Conservation (phyloP, 2,329 filamentous ascomycete genomes). For the Ophiocordyceps camponoti-rufipedis region DNA sequence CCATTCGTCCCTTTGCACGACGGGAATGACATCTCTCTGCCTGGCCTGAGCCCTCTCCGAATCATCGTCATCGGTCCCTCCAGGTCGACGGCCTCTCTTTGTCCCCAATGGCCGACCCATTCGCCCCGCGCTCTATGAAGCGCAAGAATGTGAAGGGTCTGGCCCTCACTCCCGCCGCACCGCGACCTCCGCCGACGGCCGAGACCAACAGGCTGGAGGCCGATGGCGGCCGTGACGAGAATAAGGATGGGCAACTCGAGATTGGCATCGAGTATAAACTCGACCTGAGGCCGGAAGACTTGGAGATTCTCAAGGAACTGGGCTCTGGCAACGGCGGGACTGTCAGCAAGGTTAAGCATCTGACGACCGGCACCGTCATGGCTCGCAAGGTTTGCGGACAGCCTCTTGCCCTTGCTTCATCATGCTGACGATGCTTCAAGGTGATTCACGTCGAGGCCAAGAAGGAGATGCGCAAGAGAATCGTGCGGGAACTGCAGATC, state of each 20-base stretch:
- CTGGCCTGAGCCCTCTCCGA: background rate
- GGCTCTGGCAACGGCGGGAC: constrained; percentile 94
- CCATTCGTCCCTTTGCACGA: background rate
- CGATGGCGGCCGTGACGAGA: constrained; percentile 40
- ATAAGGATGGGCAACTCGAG: constrained; percentile 51
- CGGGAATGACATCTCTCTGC: background rate
- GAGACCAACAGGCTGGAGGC: constrained; percentile 48
- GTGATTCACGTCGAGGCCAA: constrained; percentile 97
- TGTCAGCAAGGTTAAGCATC: constrained; percentile 93
- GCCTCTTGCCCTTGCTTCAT: background rate
- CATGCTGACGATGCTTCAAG: constrained; percentile 24
- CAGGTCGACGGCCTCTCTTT: background rate
- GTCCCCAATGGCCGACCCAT: constrained; percentile 39
- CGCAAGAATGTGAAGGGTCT: constrained; percentile 98
- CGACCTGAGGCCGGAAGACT: constrained; percentile 77
- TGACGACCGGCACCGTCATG: constrained; percentile 90
- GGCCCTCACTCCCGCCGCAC: constrained; percentile 61
- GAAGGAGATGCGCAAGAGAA: constrained; percentile 90
- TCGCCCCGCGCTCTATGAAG: constrained; percentile 72
- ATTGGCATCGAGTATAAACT: constrained; percentile 96
- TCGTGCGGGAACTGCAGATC: constrained; percentile 91
- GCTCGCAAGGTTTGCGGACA: constrained; percentile 61
- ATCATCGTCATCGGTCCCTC: background rate
- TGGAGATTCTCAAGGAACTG: constrained; percentile 85
- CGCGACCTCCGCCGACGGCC: constrained; percentile 53